Percentiles rank a stretch among this genome's conserved stretches.
These are phyloP conservation scores for Trametes gibbosa DNA, from an alignment of 768 basidiomycete species.

Conservation along the genomic window DNA sequence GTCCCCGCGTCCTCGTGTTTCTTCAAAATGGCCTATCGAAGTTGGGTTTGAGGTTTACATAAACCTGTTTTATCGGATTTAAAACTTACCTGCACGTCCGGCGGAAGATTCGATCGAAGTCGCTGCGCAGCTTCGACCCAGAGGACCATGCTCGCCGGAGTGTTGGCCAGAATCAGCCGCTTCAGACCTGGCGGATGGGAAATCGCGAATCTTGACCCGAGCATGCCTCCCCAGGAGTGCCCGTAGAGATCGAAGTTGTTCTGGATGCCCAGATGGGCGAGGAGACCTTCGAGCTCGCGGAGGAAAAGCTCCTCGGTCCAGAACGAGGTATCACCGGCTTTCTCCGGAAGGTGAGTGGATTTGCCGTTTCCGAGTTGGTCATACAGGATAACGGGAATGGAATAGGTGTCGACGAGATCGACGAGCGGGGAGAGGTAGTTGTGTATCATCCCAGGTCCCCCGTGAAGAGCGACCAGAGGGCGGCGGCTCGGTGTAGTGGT, in stretches of 20 bases:
- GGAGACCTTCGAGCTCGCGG: slow-evolving; percentile 51
- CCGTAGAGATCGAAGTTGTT: slow-evolving; percentile 45
- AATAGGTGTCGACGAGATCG: slow-evolving; percentile 30
- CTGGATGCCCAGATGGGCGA: slow-evolving; percentile 40
- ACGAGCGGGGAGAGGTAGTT: slow-evolving; percentile 39
- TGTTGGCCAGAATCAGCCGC: slow-evolving; percentile 31
- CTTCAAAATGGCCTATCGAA: slow-evolving; percentile 14
- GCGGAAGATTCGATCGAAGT: slow-evolving; percentile 37
- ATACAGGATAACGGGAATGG: slow-evolving; percentile 46
- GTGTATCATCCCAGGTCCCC: slow-evolving; percentile 44
- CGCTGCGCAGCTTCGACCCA: slow-evolving; percentile 33
- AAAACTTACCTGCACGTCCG: slow-evolving; percentile 23
- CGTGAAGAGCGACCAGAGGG: slow-evolving; percentile 45
- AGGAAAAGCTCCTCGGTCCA: slow-evolving; percentile 50
- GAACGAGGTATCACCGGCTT: slow-evolving; percentile 31
- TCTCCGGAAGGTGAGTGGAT: slow-evolving; percentile 43
- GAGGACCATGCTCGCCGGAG: slow-evolving; percentile 31
- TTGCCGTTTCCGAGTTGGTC: slow-evolving; percentile 48
- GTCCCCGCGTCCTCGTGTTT: slow-evolving; percentile 47
- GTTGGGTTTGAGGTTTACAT: not conserved
- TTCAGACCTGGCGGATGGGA: slow-evolving; percentile 38
- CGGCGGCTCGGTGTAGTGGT: slow-evolving; percentile 11
- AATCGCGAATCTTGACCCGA: slow-evolving; percentile 41
- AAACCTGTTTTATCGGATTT: not conserved
- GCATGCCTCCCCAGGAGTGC: slow-evolving; percentile 60